Evolutionary conservation across 2,329 filamentous ascomycete species (phyloP).

Genomic region (Chaetomiaceae sp.): DNA sequence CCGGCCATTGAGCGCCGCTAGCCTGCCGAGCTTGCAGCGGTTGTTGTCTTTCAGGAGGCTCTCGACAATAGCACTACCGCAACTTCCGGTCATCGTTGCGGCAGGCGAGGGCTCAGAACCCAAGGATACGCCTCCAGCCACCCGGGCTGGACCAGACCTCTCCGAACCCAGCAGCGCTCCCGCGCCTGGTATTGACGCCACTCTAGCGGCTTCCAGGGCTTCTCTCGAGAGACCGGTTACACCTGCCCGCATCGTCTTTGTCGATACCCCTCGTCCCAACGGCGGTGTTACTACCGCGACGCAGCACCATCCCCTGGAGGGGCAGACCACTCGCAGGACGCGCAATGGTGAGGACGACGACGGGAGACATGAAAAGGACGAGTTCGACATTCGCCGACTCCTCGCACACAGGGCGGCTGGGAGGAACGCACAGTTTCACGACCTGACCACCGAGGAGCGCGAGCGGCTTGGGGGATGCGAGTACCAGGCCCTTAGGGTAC

Average conservation of each 20-base stretch:
- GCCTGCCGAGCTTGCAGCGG: slow-evolving; percentile 20
- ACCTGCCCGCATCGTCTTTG: slow-evolving; percentile 24
- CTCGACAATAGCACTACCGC: not conserved
- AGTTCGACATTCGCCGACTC: slow-evolving; percentile 30
- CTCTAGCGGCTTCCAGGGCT: not conserved
- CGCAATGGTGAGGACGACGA: not conserved
- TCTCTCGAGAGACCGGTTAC: not conserved
- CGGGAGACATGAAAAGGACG: slow-evolving; percentile 8
- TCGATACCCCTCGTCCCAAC: slow-evolving; percentile 10
- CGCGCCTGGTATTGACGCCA: not conserved
- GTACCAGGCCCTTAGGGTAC: slow-evolving; percentile 57
- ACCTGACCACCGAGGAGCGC: slow-evolving; percentile 49
- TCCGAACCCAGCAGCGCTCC: not conserved
- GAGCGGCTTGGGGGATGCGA: slow-evolving; percentile 59
- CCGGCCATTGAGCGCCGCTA: slow-evolving; percentile 26
- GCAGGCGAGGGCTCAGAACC: not conserved
- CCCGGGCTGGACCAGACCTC: not conserved
- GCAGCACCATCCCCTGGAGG: not conserved
- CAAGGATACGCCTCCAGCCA: not conserved
- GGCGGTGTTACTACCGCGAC: slow-evolving; percentile 11
- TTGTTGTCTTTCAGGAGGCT: slow-evolving; percentile 17
- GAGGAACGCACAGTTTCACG: slow-evolving; percentile 52
- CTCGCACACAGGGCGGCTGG: slow-evolving; percentile 38
- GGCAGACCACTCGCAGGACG: slow-evolving; percentile 10
- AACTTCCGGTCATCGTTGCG: not conserved